A percentile compares a stretch with the other conserved stretches of the same genome.
Evolutionary conservation across 2,329 filamentous ascomycete genomes (phyloP).

Genomic region (Diaporthe vaccinii): DNA sequence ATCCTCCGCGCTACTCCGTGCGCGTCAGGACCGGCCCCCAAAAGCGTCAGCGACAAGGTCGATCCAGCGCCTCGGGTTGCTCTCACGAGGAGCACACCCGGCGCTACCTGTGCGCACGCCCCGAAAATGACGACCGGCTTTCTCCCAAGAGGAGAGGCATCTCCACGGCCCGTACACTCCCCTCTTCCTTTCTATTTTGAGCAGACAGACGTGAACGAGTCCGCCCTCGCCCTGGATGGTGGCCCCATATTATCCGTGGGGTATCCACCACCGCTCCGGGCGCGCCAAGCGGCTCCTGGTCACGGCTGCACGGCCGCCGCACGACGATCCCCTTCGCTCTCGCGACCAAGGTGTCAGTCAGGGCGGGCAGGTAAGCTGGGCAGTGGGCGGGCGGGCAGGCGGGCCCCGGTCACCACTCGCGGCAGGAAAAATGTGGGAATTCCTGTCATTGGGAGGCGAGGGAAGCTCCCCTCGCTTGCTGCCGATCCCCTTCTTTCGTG

Average conservation of each 20-base stretch:
- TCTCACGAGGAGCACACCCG: not conserved
- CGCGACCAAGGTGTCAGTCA: constrained; percentile 2
- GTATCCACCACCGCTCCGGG: constrained; percentile 36
- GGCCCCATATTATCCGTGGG: constrained; percentile 20
- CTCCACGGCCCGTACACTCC: not conserved
- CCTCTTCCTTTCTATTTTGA: constrained; percentile 24
- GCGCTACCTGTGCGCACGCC: not conserved
- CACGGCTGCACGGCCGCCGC: constrained; percentile 25
- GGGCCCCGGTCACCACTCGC: constrained; percentile 22
- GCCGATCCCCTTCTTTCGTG: constrained; percentile 9
- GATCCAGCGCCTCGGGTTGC: constrained; percentile 27
- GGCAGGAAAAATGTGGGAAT: constrained; percentile 18
- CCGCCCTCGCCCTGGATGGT: not conserved
- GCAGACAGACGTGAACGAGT: not conserved
- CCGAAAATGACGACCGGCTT: constrained; percentile 1
- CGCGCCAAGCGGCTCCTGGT: constrained; percentile 20
- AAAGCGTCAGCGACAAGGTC: constrained; percentile 21
- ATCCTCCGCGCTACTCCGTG: constrained; percentile 2
- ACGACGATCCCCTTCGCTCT: constrained; percentile 13
- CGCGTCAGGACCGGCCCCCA: not conserved
- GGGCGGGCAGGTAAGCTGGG: not conserved
- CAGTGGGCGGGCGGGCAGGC: not conserved
- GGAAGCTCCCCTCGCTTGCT: constrained; percentile 17
- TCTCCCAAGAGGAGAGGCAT: not conserved
- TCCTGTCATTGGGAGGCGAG: not conserved